phyloP scores from a whole-genome alignment of 495 filamentous ascomycete species.

The Aspergillus campestris region DNA sequence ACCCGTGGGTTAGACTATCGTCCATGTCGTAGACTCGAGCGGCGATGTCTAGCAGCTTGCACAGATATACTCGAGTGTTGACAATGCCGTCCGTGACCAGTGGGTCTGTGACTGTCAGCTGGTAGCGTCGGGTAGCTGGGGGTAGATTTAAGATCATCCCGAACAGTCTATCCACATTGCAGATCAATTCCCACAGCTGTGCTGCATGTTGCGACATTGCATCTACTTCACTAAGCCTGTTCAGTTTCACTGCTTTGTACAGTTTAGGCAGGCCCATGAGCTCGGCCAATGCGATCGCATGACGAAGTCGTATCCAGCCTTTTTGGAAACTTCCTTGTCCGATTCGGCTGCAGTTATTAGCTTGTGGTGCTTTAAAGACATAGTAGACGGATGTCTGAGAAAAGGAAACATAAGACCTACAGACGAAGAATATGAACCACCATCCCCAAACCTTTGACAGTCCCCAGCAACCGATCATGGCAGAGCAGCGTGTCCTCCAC shows the following conservation, averaged over 20 bases:
- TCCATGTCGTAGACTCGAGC: conserved; percentile 20
- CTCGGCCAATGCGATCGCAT: conserved; percentile 20
- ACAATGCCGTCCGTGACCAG: conserved; percentile 16
- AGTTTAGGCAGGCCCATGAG: conserved; percentile 18
- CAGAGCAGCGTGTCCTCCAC: conserved; percentile 15
- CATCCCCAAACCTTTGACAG: conserved; percentile 12
- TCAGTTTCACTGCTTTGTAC: conserved; percentile 2
- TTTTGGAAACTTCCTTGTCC: conserved; percentile 19
- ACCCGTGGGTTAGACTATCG: conserved; percentile 4
- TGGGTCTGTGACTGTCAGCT: neutral
- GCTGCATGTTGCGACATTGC: conserved; percentile 4
- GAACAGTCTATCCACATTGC: conserved; percentile 18
- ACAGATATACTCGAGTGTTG: conserved; percentile 15
- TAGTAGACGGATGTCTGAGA: neutral
- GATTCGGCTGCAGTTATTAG: conserved; percentile 10
- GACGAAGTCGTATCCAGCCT: conserved; percentile 18
- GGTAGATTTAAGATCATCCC: conserved; percentile 23
- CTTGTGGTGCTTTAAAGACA: neutral
- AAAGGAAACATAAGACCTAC: conserved; percentile 8
- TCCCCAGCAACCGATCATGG: conserved; percentile 16
- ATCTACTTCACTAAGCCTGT: neutral
- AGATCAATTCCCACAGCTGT: conserved; percentile 21
- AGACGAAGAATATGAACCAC: conserved; percentile 16
- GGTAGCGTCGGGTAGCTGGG: conserved; percentile 14
- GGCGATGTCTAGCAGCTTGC: conserved; percentile 14